phyloP scores from a whole-genome alignment of 2,329 filamentous ascomycete species.

The Sarocladium oryzae region DNA sequence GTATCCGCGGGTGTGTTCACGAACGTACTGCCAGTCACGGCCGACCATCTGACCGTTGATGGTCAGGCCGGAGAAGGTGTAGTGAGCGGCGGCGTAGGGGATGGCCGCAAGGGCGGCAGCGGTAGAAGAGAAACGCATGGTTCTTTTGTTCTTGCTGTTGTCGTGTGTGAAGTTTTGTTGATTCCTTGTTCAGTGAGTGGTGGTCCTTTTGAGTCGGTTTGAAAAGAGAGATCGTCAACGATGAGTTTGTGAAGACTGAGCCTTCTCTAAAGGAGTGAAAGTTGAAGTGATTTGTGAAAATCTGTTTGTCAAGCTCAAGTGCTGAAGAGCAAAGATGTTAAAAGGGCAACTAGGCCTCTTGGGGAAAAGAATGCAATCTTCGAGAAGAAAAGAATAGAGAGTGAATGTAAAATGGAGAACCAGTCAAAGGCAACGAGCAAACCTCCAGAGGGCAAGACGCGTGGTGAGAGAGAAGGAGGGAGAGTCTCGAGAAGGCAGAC shows the following conservation, averaged over 20 bases:
- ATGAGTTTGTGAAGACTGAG: too few species aligned
- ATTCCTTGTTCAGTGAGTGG: too few species aligned
- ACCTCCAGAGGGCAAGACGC: constrained; percentile 5
- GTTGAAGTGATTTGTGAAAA: background rate
- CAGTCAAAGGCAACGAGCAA: constrained; percentile 1
- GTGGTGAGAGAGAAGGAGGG: background rate
- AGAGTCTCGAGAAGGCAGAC: background rate
- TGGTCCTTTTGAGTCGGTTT: background rate
- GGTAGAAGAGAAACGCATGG: constrained; percentile 4
- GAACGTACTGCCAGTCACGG: constrained; percentile 16
- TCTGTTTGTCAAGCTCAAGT: background rate
- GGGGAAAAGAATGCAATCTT: constrained; percentile 1
- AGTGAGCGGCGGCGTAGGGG: constrained; percentile 13
- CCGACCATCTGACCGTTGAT: constrained; percentile 17
- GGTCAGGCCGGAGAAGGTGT: constrained; percentile 18
- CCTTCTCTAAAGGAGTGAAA: background rate
- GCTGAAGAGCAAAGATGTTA: constrained; percentile 1
- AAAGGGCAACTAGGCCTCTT: constrained; percentile 7
- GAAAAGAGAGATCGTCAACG: background rate
- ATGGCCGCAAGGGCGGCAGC: constrained; percentile 12
- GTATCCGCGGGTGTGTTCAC: constrained; percentile 14
- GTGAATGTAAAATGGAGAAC: background rate
- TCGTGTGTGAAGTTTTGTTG: too few species aligned
- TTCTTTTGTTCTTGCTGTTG: background rate
- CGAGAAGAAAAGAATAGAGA: background rate